Base-by-base conservation (phyloP, 1,284 basidiomycete species). In the Ustilago loliicola region DNA sequence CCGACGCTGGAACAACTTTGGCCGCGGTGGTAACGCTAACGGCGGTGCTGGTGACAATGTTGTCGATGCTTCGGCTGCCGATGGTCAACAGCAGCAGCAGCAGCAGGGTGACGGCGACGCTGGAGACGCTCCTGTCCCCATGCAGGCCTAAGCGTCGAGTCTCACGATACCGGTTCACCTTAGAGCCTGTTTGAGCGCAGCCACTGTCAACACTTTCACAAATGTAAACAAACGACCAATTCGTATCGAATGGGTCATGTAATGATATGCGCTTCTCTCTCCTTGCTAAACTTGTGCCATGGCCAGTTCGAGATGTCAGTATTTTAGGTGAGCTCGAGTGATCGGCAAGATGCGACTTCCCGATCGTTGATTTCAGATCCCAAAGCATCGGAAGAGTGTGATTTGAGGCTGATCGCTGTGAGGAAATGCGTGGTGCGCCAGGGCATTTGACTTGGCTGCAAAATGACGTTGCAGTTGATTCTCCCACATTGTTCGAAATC, bases 1-100 rank as follows among this genome's bases (percentile, higher is more conserved):
- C 73, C 72, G 80, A 10, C 52, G 61, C 23, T 83, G 80, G 80
- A 76, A 61, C 63, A 78, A 77, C 56, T 79, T 82, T 61, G 53
- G 69, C 17, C 54, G 50, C 25, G 75, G 51, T 6, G 60, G 47
- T 1, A 65, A 61, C 34, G 61, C 48, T 61, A 66, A 70, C 25
- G 66, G 59, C 32, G 67, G 52, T 38, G 42, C 30, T 50, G 64
- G 65, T 42, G 72, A 50, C 51, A 48, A 55, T 38, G 62, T 65
- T 15, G 66, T 51, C 32, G 65, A 73, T 42, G 65, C 56, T 19
- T 45, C 54, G 1, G 63, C 67, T 36, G 53, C 34, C 21, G 72
- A 69, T 9, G 66, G 42, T 45, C 63, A 59, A 4, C 21, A 32
- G 27, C 55, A 58, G 15, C 29, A 25, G 69, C 21, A 34, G 23